Conservation (phyloP, 2,329 filamentous ascomycete genomes). For the Talaromyces funiculosus region DNA sequence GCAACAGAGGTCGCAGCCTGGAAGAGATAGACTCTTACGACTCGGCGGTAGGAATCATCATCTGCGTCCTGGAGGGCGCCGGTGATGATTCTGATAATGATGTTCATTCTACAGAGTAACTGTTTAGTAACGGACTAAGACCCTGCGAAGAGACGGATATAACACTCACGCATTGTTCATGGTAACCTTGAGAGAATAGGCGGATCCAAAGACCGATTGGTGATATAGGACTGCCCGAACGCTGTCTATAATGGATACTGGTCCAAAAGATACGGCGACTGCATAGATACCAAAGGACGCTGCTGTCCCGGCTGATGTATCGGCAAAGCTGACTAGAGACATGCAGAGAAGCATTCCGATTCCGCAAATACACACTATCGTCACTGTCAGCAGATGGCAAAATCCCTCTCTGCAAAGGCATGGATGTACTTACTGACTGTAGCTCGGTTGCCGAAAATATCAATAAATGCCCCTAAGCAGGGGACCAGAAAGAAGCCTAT, state of each 20-base stretch:
- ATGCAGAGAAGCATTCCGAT: constrained; percentile 50
- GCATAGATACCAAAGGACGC: constrained; percentile 58
- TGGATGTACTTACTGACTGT: constrained; percentile 32
- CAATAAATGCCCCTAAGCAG: constrained; percentile 51
- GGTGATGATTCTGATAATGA: constrained; percentile 54
- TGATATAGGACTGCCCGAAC: constrained; percentile 58
- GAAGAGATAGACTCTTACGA: constrained; percentile 52
- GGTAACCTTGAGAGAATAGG: constrained; percentile 56
- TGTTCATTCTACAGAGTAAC: constrained; percentile 46
- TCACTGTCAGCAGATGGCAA: constrained; percentile 20
- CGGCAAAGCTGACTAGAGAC: constrained; percentile 50
- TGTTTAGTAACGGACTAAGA: not conserved
- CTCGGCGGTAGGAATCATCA: constrained; percentile 51
- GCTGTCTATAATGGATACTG: constrained; percentile 55
- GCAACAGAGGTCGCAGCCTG: constrained; percentile 47
- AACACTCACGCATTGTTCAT: constrained; percentile 52
- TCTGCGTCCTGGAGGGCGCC: constrained; percentile 56
- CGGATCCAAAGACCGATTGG: constrained; percentile 55
- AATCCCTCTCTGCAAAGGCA: too few relatives aligned
- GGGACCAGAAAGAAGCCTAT: constrained; percentile 53
- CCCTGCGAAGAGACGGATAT: not conserved
- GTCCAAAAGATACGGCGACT: constrained; percentile 51
- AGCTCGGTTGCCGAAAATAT: constrained; percentile 51
- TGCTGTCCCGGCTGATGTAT: constrained; percentile 48
- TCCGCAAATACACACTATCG: constrained; percentile 39